Percentiles rank a stretch among this genome's conserved stretches.
phyloP scores from a whole-genome alignment of 768 basidiomycete species.

The Termitomyces sp. region DNA sequence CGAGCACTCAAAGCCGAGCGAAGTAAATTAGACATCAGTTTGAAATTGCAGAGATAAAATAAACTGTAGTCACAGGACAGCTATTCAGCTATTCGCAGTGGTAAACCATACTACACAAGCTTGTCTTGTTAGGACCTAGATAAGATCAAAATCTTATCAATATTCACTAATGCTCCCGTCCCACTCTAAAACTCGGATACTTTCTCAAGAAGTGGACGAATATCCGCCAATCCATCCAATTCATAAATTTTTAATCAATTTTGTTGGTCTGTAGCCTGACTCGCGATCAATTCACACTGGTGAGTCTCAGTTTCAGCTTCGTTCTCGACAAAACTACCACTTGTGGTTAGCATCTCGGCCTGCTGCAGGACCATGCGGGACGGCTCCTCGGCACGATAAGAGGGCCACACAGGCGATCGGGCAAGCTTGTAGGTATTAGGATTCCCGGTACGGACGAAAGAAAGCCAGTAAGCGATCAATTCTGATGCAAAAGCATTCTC shows the following conservation, averaged over 20 bases:
- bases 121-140: not conserved
- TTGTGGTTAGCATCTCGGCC: conserved; percentile 23
- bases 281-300: conserved; percentile 24
- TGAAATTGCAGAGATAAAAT: not conserved
- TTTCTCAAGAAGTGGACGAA: too few relatives aligned
- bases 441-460: conserved; percentile 51
- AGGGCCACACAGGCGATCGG: conserved; percentile 45
- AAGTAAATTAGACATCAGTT: conserved; percentile 61
- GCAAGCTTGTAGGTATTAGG: conserved; percentile 51
- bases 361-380: conserved; percentile 43
- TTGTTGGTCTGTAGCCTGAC: conserved; percentile 7
- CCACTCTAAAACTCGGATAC: too few relatives aligned
- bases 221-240: not conserved
- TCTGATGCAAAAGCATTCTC: conserved; percentile 51
- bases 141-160: not conserved
- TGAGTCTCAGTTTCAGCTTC: conserved; percentile 29
- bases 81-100: not conserved
- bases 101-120: too few relatives aligned
- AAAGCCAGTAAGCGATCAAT: conserved; percentile 61
- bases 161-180: not conserved
- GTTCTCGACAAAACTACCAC: conserved; percentile 35
- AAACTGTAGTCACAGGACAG: not conserved
- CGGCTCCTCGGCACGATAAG: conserved; percentile 24
- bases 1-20: conserved; percentile 75
- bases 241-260: not conserved